phyloP scores from a whole-genome alignment of 768 basidiomycete species.

The Calocera viscosa region DNA sequence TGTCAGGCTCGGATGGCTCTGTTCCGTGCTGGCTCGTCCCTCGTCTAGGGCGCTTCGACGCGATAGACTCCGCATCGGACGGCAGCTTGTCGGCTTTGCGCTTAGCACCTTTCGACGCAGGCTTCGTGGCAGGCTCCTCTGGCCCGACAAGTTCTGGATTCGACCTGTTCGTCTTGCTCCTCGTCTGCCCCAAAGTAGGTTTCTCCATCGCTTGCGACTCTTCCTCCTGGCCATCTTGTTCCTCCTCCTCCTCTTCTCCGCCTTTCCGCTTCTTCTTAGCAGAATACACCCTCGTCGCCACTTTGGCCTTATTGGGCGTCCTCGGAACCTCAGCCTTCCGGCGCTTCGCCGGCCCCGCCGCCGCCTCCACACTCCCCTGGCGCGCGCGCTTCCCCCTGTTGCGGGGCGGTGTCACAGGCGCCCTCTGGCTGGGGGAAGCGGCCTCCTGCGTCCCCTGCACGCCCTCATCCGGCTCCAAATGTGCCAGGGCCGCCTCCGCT shows the following conservation, averaged over 20 bases:
- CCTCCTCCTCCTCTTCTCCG: background rate
- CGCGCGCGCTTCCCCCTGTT: background rate
- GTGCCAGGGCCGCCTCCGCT: background rate
- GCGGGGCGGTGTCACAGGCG: background rate
- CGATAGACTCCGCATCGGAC: background rate
- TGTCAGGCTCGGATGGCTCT: background rate
- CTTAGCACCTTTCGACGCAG: background rate
- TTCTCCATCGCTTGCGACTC: background rate
- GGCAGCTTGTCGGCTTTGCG: background rate
- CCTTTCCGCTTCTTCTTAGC: background rate
- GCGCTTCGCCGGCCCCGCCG: background rate
- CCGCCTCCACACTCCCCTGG: no score
- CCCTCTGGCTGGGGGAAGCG: background rate
- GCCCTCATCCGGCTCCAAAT: background rate
- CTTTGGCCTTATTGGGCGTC: background rate
- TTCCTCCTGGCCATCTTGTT: background rate
- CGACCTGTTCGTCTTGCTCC: no score
- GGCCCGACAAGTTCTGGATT: background rate
- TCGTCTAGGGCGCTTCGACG: background rate
- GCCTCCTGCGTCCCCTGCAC: background rate
- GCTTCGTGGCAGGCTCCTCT: background rate
- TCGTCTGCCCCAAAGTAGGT: background rate
- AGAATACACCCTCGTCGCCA: slow-evolving; percentile 5
- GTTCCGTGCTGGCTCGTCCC: background rate
- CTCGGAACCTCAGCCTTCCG: background rate